phyloP scores from a whole-genome alignment of 371 early-diverging fungal genomes.

The Syncephalastrum contaminatum region DNA sequence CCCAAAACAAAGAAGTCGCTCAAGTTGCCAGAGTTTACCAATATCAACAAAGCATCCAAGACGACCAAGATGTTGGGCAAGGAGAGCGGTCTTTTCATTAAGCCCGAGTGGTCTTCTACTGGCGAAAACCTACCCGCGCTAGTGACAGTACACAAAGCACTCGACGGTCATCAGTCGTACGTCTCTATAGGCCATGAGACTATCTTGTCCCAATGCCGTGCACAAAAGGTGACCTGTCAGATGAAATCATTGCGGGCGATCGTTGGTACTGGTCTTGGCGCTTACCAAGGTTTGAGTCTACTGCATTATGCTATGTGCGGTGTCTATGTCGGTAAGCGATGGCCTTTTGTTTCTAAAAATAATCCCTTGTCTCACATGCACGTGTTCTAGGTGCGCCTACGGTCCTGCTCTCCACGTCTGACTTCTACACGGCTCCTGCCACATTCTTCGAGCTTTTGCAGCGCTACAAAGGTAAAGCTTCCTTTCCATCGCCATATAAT shows the following conservation, averaged over 20 bases:
- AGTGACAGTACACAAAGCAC: conserved; percentile 50
- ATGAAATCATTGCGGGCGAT: conserved; percentile 66
- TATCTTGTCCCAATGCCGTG: conserved; percentile 72
- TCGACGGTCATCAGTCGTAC: conserved; percentile 60
- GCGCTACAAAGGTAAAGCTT: conserved; percentile 48
- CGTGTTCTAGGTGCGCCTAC: conserved; percentile 25
- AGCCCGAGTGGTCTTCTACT: conserved; percentile 40
- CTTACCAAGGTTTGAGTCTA: conserved; percentile 74
- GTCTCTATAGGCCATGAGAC: conserved; percentile 64
- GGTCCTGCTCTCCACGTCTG: conserved; percentile 25
- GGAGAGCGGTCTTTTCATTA: conserved; percentile 53
- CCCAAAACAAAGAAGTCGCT: conserved; percentile 6
- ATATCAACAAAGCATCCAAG: conserved; percentile 60
- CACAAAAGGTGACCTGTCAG: conserved; percentile 79
- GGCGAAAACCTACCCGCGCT: conserved; percentile 40
- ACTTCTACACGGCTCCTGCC: conserved; percentile 40
- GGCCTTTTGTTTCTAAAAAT: not conserved
- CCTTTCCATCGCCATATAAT: not conserved
- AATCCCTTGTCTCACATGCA: not conserved
- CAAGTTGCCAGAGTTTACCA: conserved; percentile 48
- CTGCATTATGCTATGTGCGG: conserved; percentile 74
- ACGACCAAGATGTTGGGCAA: conserved; percentile 52
- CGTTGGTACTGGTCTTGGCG: conserved; percentile 62
- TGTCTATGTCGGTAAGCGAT: conserved; percentile 61
- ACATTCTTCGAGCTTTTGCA: conserved; percentile 69